These are phyloP conservation scores for Margaritispora aquatica DNA, from an alignment of 495 filamentous ascomycete genomes.

Conservation along the genomic window DNA sequence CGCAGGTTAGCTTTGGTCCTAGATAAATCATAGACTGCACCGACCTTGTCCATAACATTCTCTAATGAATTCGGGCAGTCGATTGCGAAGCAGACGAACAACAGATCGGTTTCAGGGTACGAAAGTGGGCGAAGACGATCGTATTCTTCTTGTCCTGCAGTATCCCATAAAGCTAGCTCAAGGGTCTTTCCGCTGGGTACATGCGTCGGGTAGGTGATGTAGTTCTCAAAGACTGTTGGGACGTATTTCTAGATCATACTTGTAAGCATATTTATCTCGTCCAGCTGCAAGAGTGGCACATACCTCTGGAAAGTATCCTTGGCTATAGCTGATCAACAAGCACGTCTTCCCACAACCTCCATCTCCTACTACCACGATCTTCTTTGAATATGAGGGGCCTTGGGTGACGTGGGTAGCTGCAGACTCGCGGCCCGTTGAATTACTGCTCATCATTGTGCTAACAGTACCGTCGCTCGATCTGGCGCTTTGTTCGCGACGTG, in stretches of 20 bases:
- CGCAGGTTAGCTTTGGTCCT: conserved; percentile 1
- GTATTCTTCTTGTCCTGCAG: conserved; percentile 97
- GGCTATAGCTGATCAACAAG: conserved; percentile 93
- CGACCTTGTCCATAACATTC: conserved; percentile 97
- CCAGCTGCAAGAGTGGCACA: conserved; percentile 13
- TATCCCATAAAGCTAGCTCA: conserved; percentile 97
- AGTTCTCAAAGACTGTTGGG: conserved; percentile 98
- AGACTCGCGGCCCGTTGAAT: conserved; percentile 64
- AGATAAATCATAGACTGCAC: conserved; percentile 11
- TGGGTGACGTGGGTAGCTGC: conserved; percentile 78
- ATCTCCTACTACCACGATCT: conserved; percentile 97
- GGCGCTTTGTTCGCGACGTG: conserved; percentile 42
- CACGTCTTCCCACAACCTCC: conserved; percentile 99
- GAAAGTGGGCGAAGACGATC: conserved; percentile 91
- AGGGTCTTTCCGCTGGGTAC: conserved; percentile 83
- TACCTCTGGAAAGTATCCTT: conserved; percentile 98
- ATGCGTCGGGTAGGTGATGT: conserved; percentile 94
- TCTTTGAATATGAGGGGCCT: conserved; percentile 91
- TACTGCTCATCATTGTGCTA: conserved; percentile 66
- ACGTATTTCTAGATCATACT: conserved; percentile 80
- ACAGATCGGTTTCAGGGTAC: conserved; percentile 94
- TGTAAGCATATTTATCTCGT: not conserved
- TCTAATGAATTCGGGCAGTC: conserved; percentile 97
- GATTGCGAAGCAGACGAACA: conserved; percentile 98
- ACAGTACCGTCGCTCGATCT: conserved; percentile 59